A percentile compares a stretch with the other conserved stretches of the same genome.
phyloP scores from a whole-genome alignment of 1,284 basidiomycete species.

The Kwoniella shivajii region DNA sequence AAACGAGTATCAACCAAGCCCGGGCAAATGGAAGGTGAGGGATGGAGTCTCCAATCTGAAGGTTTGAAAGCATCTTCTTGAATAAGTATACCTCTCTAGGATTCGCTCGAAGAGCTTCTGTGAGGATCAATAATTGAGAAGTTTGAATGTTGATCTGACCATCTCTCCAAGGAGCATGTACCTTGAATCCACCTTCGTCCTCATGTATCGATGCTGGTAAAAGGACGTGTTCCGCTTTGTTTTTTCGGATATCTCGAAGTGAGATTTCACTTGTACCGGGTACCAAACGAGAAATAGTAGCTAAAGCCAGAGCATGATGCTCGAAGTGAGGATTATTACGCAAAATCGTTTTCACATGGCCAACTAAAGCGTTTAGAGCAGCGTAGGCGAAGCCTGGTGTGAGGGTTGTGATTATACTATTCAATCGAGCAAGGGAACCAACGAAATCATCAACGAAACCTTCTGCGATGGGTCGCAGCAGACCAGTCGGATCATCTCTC shows the following conservation, averaged over 20 bases:
- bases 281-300: conserved; percentile 63
- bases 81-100: conserved; percentile 70
- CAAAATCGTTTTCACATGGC: conserved; percentile 66
- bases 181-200: conserved; percentile 58
- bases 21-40: conserved; percentile 58
- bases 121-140: conserved; percentile 70
- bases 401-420: conserved; percentile 58
- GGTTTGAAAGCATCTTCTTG: conserved; percentile 67
- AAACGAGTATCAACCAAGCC: conserved; percentile 70
- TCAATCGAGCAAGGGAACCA: conserved; percentile 60
- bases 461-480: conserved; percentile 68
- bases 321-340: conserved; percentile 58
- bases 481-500: conserved; percentile 69
- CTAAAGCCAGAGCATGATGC: conserved; percentile 61
- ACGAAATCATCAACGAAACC: conserved; percentile 60
- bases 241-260: conserved; percentile 70
- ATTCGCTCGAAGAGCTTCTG: conserved; percentile 67
- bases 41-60: conserved; percentile 54
- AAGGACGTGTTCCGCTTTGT: conserved; percentile 71
- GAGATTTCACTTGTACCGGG: conserved; percentile 71
- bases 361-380: conserved; percentile 69
- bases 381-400: conserved; percentile 70
- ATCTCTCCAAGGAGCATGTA: conserved; percentile 56
- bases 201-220: conserved; percentile 61
- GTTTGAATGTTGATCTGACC: conserved; percentile 67